These are phyloP conservation scores for Guillardia theta DNA, from an alignment of 78 protist genomes.

Conservation along the genomic window DNA sequence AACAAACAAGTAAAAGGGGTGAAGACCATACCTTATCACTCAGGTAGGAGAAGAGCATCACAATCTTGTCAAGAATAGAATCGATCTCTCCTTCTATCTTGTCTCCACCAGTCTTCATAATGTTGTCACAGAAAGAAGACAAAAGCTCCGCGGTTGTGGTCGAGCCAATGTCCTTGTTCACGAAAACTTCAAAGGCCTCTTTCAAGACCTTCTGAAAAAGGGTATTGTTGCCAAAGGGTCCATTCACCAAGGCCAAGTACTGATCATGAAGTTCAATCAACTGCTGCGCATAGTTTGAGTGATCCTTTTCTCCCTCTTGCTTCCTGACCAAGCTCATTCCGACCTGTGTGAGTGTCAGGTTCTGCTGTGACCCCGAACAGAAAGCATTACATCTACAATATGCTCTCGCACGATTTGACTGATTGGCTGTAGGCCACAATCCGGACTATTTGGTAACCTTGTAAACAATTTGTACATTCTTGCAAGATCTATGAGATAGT, in stretches of 20 bases:
- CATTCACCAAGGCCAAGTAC: slow-evolving; percentile 42
- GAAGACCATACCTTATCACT: slow-evolving; percentile 28
- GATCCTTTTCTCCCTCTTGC: not conserved
- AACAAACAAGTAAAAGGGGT: too few relatives aligned
- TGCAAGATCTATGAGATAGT: not conserved
- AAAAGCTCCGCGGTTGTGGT: slow-evolving; percentile 48
- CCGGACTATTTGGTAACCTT: not conserved
- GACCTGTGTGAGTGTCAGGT: not conserved
- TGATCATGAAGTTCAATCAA: slow-evolving; percentile 42
- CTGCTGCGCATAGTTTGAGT: not conserved
- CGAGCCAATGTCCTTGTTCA: slow-evolving; percentile 48
- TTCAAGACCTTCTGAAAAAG: slow-evolving; percentile 48
- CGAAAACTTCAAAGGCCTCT: slow-evolving; percentile 52
- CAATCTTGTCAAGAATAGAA: slow-evolving; percentile 23
- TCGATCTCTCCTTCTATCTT: slow-evolving; percentile 41
- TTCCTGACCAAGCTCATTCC: not conserved
- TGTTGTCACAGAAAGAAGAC: slow-evolving; percentile 41
- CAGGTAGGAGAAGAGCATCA: slow-evolving; percentile 49
- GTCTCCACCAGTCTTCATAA: slow-evolving; percentile 45
- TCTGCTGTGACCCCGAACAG: not conserved
- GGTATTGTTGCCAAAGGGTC: slow-evolving; percentile 24
- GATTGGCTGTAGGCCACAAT: slow-evolving; percentile 48
- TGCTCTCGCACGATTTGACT: slow-evolving; percentile 38
- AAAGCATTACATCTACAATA: slow-evolving; percentile 21
- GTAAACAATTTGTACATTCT: not conserved